Evolutionary conservation across 306 rosid species (phyloP).

Genomic region (Quercus engelmannii): DNA sequence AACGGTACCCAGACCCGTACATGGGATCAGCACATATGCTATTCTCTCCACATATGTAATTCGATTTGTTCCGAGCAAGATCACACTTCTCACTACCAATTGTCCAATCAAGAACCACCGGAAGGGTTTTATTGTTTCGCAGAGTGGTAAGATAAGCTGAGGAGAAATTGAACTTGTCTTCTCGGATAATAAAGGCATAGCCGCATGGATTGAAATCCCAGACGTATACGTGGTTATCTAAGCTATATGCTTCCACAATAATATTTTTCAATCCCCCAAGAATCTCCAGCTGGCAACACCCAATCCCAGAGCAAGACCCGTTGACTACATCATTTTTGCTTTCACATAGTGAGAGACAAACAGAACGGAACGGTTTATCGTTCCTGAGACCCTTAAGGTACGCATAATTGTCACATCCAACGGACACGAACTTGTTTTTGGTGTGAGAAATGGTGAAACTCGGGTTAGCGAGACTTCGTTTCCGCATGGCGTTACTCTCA

Average conservation of each 20-base stretch:
- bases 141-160: too few species aligned
- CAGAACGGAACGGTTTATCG: neutral
- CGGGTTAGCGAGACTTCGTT: too few species aligned
- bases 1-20: constrained; percentile 15
- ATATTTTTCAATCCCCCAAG: too few species aligned
- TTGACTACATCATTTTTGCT: neutral
- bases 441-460: constrained; percentile 2
- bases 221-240: rapidly evolving
- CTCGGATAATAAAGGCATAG: neutral
- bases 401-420: constrained; percentile 26
- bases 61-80: too few species aligned
- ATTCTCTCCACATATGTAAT: rapidly evolving
- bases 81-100: too few species aligned
- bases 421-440: constrained; percentile 18
- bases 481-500: rapidly evolving
- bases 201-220: constrained; percentile 7
- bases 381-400: neutral
- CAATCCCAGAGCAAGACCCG: neutral
- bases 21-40: rapidly evolving
- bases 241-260: neutral
- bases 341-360: neutral
- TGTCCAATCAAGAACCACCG: too few species aligned
- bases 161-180: too few species aligned
- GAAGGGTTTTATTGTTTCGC: too few species aligned
- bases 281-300: rapidly evolving